Evolutionary conservation across 352 stramenopile genomes (phyloP).

Genomic region (Pythium graminicola): DNA sequence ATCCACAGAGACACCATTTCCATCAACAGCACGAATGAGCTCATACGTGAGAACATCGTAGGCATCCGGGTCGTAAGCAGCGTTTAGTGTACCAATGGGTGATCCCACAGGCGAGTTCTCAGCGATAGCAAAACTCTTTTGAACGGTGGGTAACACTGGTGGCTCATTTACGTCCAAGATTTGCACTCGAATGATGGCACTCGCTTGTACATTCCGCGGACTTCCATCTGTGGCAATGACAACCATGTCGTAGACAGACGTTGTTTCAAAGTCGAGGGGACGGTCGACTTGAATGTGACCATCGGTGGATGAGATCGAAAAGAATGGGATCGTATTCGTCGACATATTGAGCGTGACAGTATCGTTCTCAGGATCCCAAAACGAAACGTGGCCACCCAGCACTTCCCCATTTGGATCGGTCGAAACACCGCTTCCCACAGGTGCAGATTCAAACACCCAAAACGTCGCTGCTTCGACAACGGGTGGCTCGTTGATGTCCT

Average conservation of each 20-base stretch:
- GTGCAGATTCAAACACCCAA: conserved; percentile 38
- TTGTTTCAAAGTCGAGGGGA: conserved; percentile 22
- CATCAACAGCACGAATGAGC: conserved; percentile 24
- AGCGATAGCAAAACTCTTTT: conserved; percentile 26
- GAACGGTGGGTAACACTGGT: conserved; percentile 27
- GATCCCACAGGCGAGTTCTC: conserved; percentile 35
- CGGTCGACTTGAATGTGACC: conserved; percentile 11
- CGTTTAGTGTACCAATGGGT: conserved; percentile 26
- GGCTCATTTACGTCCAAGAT: conserved; percentile 48
- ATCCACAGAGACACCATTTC: conserved; percentile 30
- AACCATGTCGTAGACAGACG: conserved; percentile 7
- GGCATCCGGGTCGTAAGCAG: conserved; percentile 41
- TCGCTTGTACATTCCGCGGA: not conserved
- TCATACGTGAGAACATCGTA: conserved; percentile 43
- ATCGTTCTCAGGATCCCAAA: conserved; percentile 65
- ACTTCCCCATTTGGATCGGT: conserved; percentile 4
- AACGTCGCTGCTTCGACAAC: conserved; percentile 27
- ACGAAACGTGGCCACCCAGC: conserved; percentile 11
- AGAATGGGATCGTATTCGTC: conserved; percentile 13
- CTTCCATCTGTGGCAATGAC: conserved; percentile 14
- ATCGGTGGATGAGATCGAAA: conserved; percentile 21
- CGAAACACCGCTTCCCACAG: conserved; percentile 8
- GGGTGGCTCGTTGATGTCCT: conserved; percentile 36
- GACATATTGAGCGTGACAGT: conserved; percentile 23
- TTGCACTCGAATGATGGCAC: conserved; percentile 26